Base-by-base conservation (phyloP, 2,329 filamentous ascomycete species). In the Exutisphaerella laricina region DNA sequence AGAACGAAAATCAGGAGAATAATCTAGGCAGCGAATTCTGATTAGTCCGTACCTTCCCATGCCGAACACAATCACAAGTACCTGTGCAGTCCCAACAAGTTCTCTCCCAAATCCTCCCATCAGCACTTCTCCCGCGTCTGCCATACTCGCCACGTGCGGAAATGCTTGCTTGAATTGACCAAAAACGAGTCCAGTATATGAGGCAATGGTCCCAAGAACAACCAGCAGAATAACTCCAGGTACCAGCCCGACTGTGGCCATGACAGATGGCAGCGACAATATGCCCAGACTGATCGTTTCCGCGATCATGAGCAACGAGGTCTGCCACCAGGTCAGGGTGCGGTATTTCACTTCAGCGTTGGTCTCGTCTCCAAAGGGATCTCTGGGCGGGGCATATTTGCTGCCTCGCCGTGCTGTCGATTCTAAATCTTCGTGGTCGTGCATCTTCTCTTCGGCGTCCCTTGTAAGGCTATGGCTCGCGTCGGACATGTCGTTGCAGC, bases 61-160 rank as follows among this genome's bases (percentile, higher is more conserved):
- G 18, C 33, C 33, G 13, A 35, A 35, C 9, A 23, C 20, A 20
- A 31, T 39, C 64, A 86, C 84, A 40, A 82, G 66, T 25, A 85
- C 67, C 63, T 85, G 80, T 22, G 85, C 63, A 8, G 75, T 67
- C 53, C 79, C 80, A 41, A 85, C 66, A 18, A 85, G 47, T 58
- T 85, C 80, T 49, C 79, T 75, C 1, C 79, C 80, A 29, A 77
- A 67, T 9, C 66, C 67, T 5, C 82, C 82, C 46, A 72, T 41
- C 34, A 86, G 67, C 31, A 85, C 69, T 39, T 74, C 70, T 3
- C 80, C 82, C 14, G 79, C 82, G 56, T 86, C 83, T 21, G 79
- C 79, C 41, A 85, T 84, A 53, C 78, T 80, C 30, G 45, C 28
- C 20, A 54, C 50, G 10, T 55, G 48, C 26, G 81, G 80, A 56